Conservation (phyloP, 306 rosid genomes). For the Senna tora region DNA sequence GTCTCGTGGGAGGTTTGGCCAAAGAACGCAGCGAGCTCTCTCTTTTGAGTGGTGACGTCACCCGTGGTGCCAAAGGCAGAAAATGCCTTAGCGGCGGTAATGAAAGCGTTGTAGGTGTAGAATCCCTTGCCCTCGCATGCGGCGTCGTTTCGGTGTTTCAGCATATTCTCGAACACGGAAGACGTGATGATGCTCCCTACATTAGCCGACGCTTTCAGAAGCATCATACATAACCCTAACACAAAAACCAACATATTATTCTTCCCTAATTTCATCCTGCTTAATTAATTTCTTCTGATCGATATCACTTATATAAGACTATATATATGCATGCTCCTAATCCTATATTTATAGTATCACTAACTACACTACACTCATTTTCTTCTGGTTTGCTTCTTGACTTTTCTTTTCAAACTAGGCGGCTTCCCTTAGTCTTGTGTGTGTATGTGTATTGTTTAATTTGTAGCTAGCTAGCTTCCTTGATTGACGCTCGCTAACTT, state of each 20-base stretch:
- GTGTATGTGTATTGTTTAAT: no score
- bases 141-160: slow-evolving; percentile 55
- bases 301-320: no score
- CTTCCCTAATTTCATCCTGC: slow-evolving; percentile 9
- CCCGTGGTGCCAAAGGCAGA: slow-evolving; percentile 58
- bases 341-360: no score
- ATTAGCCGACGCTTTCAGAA: slow-evolving; percentile 23
- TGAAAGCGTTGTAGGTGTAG: slow-evolving; percentile 57
- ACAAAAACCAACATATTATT: not conserved
- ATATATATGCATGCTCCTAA: no score
- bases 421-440: no score
- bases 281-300: no score
- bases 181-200: slow-evolving; percentile 31
- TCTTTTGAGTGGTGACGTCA: slow-evolving; percentile 45
- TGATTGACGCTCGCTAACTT: no score
- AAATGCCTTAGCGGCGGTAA: slow-evolving; percentile 51
- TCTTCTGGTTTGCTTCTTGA: no score
- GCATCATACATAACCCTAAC: not conserved
- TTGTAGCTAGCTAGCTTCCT: no score
- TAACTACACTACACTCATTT: no score
- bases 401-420: no score
- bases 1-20: slow-evolving; percentile 80
- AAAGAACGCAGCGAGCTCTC: slow-evolving; percentile 70
- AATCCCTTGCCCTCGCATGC: slow-evolving; percentile 20
- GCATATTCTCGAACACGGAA: slow-evolving; percentile 43